Percentiles rank a stretch among this genome's conserved stretches.
Evolutionary conservation across 2,329 filamentous ascomycete species (phyloP).

Genomic region (Alternaria sp.): DNA sequence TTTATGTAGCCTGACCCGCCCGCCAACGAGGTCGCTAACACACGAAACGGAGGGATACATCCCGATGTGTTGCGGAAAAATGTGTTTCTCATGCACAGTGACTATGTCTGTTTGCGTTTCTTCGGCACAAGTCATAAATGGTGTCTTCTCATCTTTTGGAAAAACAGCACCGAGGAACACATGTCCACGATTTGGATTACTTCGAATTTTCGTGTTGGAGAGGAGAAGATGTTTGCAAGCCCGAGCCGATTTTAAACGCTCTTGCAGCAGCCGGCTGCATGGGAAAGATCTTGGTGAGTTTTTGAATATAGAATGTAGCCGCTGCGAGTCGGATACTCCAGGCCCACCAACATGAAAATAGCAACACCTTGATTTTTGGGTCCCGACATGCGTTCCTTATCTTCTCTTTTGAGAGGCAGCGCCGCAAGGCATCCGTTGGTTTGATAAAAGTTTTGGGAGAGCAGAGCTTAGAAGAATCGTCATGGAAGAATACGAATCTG

Average conservation of each 20-base stretch:
- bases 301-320: background rate
- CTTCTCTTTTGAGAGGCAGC: background rate
- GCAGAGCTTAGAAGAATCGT: background rate
- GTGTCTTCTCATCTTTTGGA: no score
- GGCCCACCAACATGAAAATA: background rate
- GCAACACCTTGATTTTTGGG: background rate
- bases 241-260: background rate
- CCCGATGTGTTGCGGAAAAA: no score
- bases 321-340: background rate
- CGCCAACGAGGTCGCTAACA: no score
- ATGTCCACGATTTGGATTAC: no score
- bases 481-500: background rate
- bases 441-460: background rate
- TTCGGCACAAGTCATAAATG: no score
- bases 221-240: background rate
- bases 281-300: no score
- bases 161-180: no score
- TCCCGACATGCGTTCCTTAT: background rate
- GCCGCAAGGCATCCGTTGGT: background rate
- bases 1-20: no score
- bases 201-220: background rate
- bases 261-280: background rate
- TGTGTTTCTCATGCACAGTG: no score
- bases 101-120: no score
- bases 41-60: no score